Evolutionary conservation across 768 basidiomycete species (phyloP), one percentile per base, ranked within the genome.

Genomic region (Phylloporus scabripes): DNA sequence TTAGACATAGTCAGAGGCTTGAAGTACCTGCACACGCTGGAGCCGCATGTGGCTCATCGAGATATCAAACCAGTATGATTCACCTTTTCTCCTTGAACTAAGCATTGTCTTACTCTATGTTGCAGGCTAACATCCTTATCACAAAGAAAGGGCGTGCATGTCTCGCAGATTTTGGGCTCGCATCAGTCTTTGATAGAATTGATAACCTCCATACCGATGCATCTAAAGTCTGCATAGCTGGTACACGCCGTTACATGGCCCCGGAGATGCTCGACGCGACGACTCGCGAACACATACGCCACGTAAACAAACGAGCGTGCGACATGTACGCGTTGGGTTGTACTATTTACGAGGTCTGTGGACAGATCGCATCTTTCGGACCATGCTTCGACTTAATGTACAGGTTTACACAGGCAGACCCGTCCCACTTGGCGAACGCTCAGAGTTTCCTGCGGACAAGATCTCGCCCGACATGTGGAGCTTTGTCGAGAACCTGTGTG

Each of bases 131-230:
- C 48, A 73, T 80, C 40, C 67, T 79, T 18, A 66, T 79, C 15
- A 72, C 72, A 5, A 61, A 55, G 5, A 52, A 63, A 11, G 67
- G 67, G 12, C 61, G 64, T 21, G 78, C 77, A 10, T 76, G 75
- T 46, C 63, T 79, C 4, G 72, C 77, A 23, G 77, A 79, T 55
- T 79, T 79, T 45, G 78, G 78, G 14, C 61, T 79, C 20, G 51
- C 14, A 8, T 60, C 55, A 0, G 34, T 49, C 20, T 63, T 61
- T 20, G 60, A 61, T 45, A 40, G 42, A 1, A 48, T 55, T 36
- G 49, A 55, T 12, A 41, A 40, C 11, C 44, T 57, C 7, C 51
- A 31, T n/a, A 53, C 56, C 4, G 44, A 51, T 11, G 32, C 54
- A 10, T 45, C 51, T 18, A 15, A 51, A 17, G 15, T 52, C 14